Conservation (phyloP, 148 eudicot genomes). For the Fagopyrum homotropicum region DNA sequence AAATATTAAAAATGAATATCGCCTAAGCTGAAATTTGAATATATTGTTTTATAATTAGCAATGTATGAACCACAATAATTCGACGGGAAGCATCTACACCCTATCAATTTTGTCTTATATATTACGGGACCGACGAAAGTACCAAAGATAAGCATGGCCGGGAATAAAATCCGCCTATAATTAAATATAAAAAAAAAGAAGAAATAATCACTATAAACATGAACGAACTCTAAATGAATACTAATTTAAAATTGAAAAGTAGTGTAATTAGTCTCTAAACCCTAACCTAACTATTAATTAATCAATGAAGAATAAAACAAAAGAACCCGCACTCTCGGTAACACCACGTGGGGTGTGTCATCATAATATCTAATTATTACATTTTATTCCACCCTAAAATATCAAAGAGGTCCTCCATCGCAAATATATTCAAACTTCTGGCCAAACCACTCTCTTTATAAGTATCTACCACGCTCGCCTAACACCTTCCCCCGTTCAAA, state of each 20-base stretch:
- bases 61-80: neutral
- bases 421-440: neutral
- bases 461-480: neutral
- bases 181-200: neutral
- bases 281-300: neutral
- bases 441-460: neutral
- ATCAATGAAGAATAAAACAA: neutral
- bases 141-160: neutral
- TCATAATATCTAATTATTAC: neutral
- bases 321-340: neutral
- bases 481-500: neutral
- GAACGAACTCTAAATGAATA: too few relatives aligned
- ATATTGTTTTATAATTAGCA: neutral
- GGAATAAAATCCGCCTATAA: neutral
- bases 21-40: neutral
- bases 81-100: neutral
- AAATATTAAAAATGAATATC: too few relatives aligned
- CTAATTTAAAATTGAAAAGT: neutral
- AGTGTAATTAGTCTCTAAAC: neutral
- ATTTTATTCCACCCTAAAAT: neutral
- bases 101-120: neutral
- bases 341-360: constrained; percentile 9
- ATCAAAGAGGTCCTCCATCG: neutral
- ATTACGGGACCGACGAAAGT: neutral
- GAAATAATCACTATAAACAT: too few relatives aligned